Conservation (phyloP, 2,329 filamentous ascomycete genomes). For the Xylariaceae sp. region DNA sequence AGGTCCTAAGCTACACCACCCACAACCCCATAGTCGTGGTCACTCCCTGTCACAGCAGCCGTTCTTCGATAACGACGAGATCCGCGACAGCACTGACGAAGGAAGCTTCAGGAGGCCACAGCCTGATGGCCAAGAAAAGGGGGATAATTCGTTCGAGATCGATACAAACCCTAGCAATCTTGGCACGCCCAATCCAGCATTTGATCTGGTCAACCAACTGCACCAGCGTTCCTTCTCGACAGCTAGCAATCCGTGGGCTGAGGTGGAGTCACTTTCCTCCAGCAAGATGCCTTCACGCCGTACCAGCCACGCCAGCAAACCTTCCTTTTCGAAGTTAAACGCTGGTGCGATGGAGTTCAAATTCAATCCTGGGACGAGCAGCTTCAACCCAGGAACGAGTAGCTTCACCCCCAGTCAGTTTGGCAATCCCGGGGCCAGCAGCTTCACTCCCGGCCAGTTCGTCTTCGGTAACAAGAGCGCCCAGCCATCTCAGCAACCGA, state of each 20-base stretch:
- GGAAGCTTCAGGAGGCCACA: constrained; percentile 30
- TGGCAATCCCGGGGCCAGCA: constrained; percentile 40
- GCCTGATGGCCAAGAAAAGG: constrained; percentile 31
- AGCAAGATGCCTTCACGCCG: constrained; percentile 31
- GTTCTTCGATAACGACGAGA: constrained; percentile 49
- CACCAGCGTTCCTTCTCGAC: constrained; percentile 51
- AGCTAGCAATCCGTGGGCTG: constrained; percentile 57
- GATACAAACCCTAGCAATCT: constrained; percentile 68
- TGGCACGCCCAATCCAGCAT: constrained; percentile 52
- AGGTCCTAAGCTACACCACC: constrained; percentile 58
- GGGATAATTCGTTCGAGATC: constrained; percentile 55
- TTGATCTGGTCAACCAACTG: constrained; percentile 38
- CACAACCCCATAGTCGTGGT: constrained; percentile 64
- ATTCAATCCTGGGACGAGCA: constrained; percentile 52
- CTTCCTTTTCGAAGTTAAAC: constrained; percentile 73
- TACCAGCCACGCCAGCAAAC: constrained; percentile 58
- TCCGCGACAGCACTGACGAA: constrained; percentile 29
- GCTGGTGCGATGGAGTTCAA: constrained; percentile 85
- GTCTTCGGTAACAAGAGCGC: constrained; percentile 35
- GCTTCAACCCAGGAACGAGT: constrained; percentile 41
- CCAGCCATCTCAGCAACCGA: constrained; percentile 35
- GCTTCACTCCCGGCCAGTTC: constrained; percentile 44
- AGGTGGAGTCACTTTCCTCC: constrained; percentile 34
- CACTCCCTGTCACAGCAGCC: constrained; percentile 64
- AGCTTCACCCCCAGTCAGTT: constrained; percentile 45